Base-by-base conservation (phyloP, 768 basidiomycete species). In the Lyophyllum semitale region DNA sequence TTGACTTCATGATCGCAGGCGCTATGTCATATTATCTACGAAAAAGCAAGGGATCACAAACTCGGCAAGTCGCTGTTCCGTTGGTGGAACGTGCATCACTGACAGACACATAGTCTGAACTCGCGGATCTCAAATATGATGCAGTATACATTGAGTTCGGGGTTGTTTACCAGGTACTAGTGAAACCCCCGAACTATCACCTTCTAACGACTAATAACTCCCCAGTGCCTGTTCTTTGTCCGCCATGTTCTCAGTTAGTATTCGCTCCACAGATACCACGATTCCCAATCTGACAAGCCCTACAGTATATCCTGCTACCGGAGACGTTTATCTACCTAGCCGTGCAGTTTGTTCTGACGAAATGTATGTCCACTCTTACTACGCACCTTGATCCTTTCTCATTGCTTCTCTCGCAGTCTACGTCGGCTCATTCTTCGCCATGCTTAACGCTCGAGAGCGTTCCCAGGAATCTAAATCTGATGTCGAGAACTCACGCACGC, bases 401-500 rank as follows among this genome's bases (percentile, higher is more conserved):
- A 27, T n/a, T 15, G 41, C 20, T 33, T 49, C 22, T 35, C 1
- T 18, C 43, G 1, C 53, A 82, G 80, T 82, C 8, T 81, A 81
- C 51, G 71, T 77, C 30, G 75, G 73, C n/a, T 81, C 79, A 0
- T 82, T 76, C 62, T 59, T 78, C 13, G 70, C 74, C 2, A 73
- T 78, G 73, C 68, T 80, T 27, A 79, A 80, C 54, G 71, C 77
- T n/a, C 72, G 77, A 0, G 67, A 74, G 59, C 64, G 69, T 1
- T 59, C 54, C 2, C 51, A 50, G 12, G 30, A 55, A 25, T 42
- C 57, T 15, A 50, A 52, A 43, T 29, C 32, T 22, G 63, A 61
- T n/a, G 5, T 29, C 25, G 63, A 63, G 38, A 43, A 33, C 22
- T 63, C 60, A 22, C 41, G 47, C 2, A 57, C 53, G 20, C 58